A percentile compares a stretch with the other conserved stretches of the same genome.
Evolutionary conservation across 2,329 filamentous ascomycete species (phyloP).

Genomic region (Fusarium piperis): DNA sequence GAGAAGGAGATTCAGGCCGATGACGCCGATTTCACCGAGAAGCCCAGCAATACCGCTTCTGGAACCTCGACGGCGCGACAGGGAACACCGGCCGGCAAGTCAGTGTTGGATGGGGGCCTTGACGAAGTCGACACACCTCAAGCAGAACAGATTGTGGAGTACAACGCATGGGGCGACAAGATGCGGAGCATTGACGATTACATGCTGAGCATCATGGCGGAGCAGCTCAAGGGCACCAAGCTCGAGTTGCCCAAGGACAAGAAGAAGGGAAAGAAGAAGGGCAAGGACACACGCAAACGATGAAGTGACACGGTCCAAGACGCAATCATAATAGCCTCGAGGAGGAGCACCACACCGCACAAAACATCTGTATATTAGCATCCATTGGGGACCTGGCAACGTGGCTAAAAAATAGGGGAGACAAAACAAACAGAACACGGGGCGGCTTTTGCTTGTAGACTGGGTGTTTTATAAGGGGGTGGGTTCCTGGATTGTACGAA

Average conservation of each 20-base stretch:
- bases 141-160: conserved; percentile 56
- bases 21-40: conserved; percentile 84
- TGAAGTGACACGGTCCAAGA: conserved; percentile 22
- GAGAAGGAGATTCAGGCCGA: conserved; percentile 90
- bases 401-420: not conserved
- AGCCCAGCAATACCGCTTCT: conserved; percentile 57
- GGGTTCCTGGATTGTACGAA: not conserved
- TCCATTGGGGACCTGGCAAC: not conserved
- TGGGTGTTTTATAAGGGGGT: not conserved
- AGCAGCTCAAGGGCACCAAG: conserved; percentile 65
- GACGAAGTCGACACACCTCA: conserved; percentile 47
- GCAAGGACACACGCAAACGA: conserved; percentile 65
- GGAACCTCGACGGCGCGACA: conserved; percentile 62
- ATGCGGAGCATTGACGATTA: conserved; percentile 77
- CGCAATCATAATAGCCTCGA: conserved; percentile 19
- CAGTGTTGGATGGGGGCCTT: conserved; percentile 44
- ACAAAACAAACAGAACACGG: not conserved
- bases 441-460: not conserved
- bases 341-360: not conserved
- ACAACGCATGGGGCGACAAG: conserved; percentile 67
- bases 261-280: conserved; percentile 69
- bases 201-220: conserved; percentile 76
- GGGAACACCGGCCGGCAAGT: conserved; percentile 59
- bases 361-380: not conserved
- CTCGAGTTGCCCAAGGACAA: conserved; percentile 72